phyloP scores from a whole-genome alignment of 1,139 yeast genomes.

The Kodamaea sp. region DNA sequence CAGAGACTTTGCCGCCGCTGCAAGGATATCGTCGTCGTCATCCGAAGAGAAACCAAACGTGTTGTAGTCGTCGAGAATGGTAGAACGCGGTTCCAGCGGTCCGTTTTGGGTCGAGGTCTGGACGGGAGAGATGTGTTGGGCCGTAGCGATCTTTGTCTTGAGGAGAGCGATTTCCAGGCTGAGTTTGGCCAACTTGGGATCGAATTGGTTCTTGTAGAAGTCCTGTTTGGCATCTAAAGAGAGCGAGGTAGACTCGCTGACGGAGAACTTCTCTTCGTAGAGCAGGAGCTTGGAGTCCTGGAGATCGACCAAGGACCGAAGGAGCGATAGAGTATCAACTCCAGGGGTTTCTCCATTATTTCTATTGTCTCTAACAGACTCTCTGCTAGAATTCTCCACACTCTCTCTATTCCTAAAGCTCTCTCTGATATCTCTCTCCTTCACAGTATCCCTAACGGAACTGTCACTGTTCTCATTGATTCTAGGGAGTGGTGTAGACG shows the following conservation, averaged over 20 bases:
- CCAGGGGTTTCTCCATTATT: constrained; percentile 1
- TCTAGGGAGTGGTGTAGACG: neutral
- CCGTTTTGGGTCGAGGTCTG: constrained; percentile 3
- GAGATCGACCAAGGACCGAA: constrained; percentile 9
- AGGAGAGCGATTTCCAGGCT: constrained; percentile 2
- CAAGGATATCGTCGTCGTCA: constrained; percentile 9
- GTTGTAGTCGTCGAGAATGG: constrained; percentile 3
- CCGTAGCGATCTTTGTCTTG: neutral
- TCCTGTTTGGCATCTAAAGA: constrained; percentile 21
- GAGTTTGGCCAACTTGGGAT: constrained; percentile 13
- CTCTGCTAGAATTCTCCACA: neutral
- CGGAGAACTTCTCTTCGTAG: constrained; percentile 14
- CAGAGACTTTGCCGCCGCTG: constrained; percentile 5
- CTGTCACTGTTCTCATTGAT: neutral
- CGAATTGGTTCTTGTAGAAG: constrained; percentile 16
- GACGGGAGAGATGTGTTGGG: neutral
- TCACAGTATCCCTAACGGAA: no score
- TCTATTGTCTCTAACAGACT: neutral
- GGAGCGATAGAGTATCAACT: neutral
- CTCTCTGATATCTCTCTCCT: no score
- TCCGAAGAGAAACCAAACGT: constrained; percentile 13
- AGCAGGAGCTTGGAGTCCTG: constrained; percentile 15
- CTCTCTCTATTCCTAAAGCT: neutral
- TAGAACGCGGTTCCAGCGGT: neutral
- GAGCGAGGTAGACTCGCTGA: constrained; percentile 21